Percentiles rank a stretch among this genome's conserved stretches.
Evolutionary conservation across 176 grass and related monocot species (phyloP).

Genomic region (Juncus effusus): DNA sequence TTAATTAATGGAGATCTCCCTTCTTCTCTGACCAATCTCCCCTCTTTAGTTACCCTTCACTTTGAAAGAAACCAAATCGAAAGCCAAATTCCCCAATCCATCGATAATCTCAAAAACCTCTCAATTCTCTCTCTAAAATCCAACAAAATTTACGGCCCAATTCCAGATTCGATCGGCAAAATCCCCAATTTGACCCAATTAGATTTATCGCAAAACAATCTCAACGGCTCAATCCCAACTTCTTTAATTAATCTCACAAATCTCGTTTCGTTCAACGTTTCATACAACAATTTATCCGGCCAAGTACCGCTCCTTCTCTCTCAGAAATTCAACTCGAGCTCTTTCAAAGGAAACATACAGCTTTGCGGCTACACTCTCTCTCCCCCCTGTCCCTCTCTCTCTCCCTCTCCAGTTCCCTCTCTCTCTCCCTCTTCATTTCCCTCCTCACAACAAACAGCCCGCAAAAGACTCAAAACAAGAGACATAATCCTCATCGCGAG

Average conservation of each 20-base stretch:
- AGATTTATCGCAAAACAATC: constrained; percentile 47
- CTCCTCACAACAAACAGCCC: background rate
- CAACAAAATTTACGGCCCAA: constrained; percentile 28
- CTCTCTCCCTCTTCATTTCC: constrained; percentile 29
- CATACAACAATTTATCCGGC: constrained; percentile 71
- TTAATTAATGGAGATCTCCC: constrained; percentile 48
- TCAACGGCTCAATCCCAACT: constrained; percentile 36
- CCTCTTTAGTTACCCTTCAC: constrained; percentile 33
- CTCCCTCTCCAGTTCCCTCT: constrained; percentile 26
- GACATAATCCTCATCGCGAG: constrained; percentile 50
- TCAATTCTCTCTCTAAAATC: constrained; percentile 32
- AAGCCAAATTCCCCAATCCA: constrained; percentile 35
- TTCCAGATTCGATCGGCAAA: constrained; percentile 35
- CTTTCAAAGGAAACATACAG: constrained; percentile 55
- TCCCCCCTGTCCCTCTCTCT: constrained; percentile 28
- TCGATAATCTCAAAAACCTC: constrained; percentile 35
- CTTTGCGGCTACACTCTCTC: constrained; percentile 61
- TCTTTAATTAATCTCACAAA: constrained; percentile 27
- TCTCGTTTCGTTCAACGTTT: constrained; percentile 54
- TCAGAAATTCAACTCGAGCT: constrained; percentile 43
- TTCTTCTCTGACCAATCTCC: constrained; percentile 35
- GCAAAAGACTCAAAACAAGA: constrained; percentile 31
- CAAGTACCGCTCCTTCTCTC: constrained; percentile 42
- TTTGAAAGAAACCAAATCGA: constrained; percentile 37
- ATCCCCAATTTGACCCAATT: constrained; percentile 26